phyloP scores from a whole-genome alignment of 2,329 filamentous ascomycete genomes.

The Elsinoe perseae region DNA sequence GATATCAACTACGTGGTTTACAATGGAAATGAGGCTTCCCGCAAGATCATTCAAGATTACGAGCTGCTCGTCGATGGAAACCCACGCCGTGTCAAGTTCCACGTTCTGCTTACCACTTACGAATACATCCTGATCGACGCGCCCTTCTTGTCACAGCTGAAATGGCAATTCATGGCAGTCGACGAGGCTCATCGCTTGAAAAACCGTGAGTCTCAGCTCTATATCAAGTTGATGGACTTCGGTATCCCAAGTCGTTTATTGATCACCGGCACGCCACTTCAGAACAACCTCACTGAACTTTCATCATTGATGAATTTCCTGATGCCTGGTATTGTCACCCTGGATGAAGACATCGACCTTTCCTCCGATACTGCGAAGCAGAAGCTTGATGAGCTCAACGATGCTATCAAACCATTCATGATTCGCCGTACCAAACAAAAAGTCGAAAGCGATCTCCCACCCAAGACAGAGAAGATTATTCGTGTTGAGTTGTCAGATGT shows the following conservation, averaged over 20 bases:
- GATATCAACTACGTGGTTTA: slow-evolving; percentile 97
- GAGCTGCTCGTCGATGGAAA: slow-evolving; percentile 84
- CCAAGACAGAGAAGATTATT: slow-evolving; percentile 98
- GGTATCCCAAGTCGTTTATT: slow-evolving; percentile 80
- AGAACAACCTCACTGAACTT: slow-evolving; percentile 90
- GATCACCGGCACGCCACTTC: slow-evolving; percentile 94
- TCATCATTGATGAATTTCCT: slow-evolving; percentile 91
- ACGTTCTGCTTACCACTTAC: slow-evolving; percentile 95
- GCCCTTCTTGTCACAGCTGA: slow-evolving; percentile 76
- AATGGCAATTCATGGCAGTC: slow-evolving; percentile 95
- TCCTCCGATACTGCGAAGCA: slow-evolving; percentile 68
- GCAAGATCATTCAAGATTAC: slow-evolving; percentile 80
- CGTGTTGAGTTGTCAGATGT: slow-evolving; percentile 94
- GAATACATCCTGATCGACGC: slow-evolving; percentile 89
- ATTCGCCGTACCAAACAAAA: slow-evolving; percentile 93
- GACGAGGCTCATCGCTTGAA: slow-evolving; percentile 96
- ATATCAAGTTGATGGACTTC: slow-evolving; percentile 76
- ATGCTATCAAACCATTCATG: slow-evolving; percentile 86
- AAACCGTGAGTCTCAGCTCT: slow-evolving; percentile 90
- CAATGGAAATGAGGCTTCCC: slow-evolving; percentile 78
- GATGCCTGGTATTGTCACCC: slow-evolving; percentile 85
- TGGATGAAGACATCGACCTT: slow-evolving; percentile 88
- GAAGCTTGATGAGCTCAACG: slow-evolving; percentile 79
- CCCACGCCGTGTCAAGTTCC: slow-evolving; percentile 84
- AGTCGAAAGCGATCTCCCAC: slow-evolving; percentile 90